phyloP scores from a whole-genome alignment of 495 filamentous ascomycete genomes.

The Trichoderma virens region DNA sequence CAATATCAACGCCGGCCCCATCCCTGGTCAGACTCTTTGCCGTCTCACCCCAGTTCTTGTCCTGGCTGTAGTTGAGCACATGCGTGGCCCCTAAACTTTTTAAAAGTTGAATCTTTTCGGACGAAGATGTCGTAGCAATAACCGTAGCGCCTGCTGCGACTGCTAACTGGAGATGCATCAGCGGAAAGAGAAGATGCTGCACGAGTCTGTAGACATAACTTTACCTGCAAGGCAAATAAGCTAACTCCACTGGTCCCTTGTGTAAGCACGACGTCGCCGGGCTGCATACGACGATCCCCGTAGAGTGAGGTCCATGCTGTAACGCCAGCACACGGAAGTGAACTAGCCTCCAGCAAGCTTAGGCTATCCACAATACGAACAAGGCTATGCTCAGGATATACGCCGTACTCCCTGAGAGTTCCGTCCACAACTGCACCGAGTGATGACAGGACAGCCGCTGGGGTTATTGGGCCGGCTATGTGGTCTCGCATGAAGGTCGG shows the following conservation, averaged over 20 bases:
- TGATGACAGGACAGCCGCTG: conserved; percentile 8
- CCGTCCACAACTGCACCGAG: conserved; percentile 18
- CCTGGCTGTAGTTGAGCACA: conserved; percentile 52
- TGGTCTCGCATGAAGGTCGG: conserved; percentile 16
- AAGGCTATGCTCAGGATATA: conserved; percentile 21
- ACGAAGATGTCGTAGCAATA: too few relatives aligned
- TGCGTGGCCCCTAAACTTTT: conserved; percentile 41
- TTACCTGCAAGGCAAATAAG: conserved; percentile 37
- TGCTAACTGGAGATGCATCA: conserved; percentile 29
- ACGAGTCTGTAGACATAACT: conserved; percentile 10
- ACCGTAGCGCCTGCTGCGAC: conserved; percentile 29
- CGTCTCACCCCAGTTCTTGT: conserved; percentile 52
- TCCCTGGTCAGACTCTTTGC: conserved; percentile 50
- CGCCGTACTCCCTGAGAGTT: conserved; percentile 13
- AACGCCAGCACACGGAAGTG: conserved; percentile 18
- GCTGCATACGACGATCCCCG: conserved; percentile 15
- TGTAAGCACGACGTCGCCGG: conserved; percentile 24
- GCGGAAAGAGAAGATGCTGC: neutral
- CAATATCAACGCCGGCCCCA: conserved; percentile 47
- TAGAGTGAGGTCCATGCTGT: conserved; percentile 34
- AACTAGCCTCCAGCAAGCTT: conserved; percentile 17
- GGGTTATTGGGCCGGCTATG: conserved; percentile 12
- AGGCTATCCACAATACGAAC: conserved; percentile 18
- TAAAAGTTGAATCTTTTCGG: too few relatives aligned
- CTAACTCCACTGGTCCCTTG: conserved; percentile 30